Evolutionary conservation across 192 early-diverging fungal species (phyloP), one percentile per base, ranked within the genome.

Genomic region (Coemansia sp.): DNA sequence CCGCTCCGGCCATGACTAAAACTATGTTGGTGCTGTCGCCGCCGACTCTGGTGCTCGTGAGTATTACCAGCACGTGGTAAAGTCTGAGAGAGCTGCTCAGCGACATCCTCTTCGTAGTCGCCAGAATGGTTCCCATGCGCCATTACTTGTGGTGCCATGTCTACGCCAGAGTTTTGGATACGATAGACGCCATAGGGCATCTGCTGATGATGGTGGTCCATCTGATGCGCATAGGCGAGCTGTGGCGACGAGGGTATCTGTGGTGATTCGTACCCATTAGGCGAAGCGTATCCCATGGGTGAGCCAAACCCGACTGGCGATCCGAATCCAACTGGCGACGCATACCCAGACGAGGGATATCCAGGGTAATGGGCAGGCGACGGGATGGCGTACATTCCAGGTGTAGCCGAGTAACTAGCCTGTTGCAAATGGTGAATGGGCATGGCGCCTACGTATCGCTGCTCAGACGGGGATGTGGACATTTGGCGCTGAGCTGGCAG

Each of bases 171-270:
- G 42, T 48, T 48, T 48, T 48, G 46, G 19, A 29, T 14, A 27
- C 25, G 51, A 23, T 55, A 55, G 9, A 27, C 51, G 25, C 51
- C 51, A 29, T 55, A 29, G 23, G 51, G 25, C 25, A 29, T 25
- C 45, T 44, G 41, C 7, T 50, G 48, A n/a, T 50, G 48, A 21
- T 50, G 23, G 51, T 53, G 51, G 12, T 53, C 51, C 8, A 27
- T 14, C 27, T 32, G 29, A 14, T 58, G 75, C 57, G 66, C 45
- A 12, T 72, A 77, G 3, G 57, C 68, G 44, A 66, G 61, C 37
- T 68, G 70, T 59, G 75, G 70, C 44, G 75, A 77, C 27, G 64
- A 14, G 1, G 65, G 64, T 39, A 70, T 64, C 42, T 63, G 69
- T 10, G 74, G 55, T 0, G 74, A 67, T 6, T 39, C 53, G 14